phyloP scores from a whole-genome alignment of 495 filamentous ascomycete genomes.

The Xanthoparmelia taractica region DNA sequence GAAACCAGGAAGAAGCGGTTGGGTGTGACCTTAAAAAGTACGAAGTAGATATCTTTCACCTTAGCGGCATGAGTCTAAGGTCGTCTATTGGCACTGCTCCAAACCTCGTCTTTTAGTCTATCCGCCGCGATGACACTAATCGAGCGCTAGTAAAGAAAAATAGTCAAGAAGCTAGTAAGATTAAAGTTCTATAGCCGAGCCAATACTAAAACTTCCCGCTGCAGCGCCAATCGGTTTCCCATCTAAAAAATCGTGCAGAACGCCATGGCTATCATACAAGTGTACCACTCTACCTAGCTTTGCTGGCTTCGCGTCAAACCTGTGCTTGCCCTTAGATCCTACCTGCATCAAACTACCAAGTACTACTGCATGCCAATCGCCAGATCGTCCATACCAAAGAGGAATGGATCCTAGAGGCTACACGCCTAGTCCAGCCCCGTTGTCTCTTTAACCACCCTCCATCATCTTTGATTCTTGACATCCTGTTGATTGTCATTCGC shows the following conservation, averaged over 20 bases:
- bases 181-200: not conserved
- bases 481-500: not conserved
- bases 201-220: conserved; percentile 5
- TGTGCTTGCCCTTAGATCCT: too few relatives aligned
- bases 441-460: not conserved
- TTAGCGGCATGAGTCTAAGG: not conserved
- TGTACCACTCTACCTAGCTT: not conserved
- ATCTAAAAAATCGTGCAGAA: conserved; percentile 6
- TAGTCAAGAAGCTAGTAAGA: too few relatives aligned
- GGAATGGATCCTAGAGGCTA: not conserved
- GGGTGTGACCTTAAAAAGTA: too few relatives aligned
- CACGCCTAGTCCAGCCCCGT: not conserved
- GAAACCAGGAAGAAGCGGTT: not conserved
- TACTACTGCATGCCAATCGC: not conserved
- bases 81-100: conserved; percentile 3
- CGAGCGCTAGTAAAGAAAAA: too few relatives aligned
- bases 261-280: conserved; percentile 2
- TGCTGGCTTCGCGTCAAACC: not conserved
- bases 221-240: not conserved
- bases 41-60: not conserved
- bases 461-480: not conserved
- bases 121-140: not conserved
- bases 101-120: not conserved
- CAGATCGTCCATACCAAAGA: not conserved
- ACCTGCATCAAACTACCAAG: too few relatives aligned